A percentile compares a stretch with the other conserved stretches of the same genome.
phyloP scores from a whole-genome alignment of 257 asterid genomes.

The Avicennia marina region DNA sequence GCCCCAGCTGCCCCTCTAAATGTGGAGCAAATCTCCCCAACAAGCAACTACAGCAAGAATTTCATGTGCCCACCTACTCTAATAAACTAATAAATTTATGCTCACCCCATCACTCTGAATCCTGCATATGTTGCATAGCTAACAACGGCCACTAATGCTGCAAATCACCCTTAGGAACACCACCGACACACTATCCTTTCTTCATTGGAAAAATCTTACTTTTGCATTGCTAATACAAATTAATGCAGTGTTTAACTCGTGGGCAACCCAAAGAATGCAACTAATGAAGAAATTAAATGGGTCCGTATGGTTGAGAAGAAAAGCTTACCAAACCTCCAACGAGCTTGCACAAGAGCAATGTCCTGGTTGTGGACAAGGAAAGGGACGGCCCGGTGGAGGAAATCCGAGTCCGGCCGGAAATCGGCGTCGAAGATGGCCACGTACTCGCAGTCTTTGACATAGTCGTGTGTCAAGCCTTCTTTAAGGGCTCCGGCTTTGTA shows the following conservation, averaged over 20 bases:
- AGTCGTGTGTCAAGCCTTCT: conserved; percentile 45
- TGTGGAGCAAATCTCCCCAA: conserved; percentile 16
- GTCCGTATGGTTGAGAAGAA: not conserved
- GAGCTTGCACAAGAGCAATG: conserved; percentile 53
- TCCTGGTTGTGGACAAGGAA: conserved; percentile 40
- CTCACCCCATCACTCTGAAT: not conserved
- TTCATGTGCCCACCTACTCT: not conserved
- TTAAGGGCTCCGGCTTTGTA: conserved; percentile 62
- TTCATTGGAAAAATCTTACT: no score
- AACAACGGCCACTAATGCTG: no score
- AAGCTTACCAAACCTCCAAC: conserved; percentile 53
- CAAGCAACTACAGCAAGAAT: not conserved
- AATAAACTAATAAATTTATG: not conserved
- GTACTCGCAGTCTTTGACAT: conserved; percentile 49
- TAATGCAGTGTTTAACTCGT: no score
- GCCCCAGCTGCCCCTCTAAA: conserved; percentile 18
- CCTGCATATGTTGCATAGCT: not conserved
- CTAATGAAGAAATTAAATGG: no score
- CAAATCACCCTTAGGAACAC: not conserved
- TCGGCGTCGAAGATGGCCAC: conserved; percentile 59
- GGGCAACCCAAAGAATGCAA: no score
- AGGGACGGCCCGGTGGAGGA: conserved; percentile 44
- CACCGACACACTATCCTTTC: no score
- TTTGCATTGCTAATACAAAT: no score
- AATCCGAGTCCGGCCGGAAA: conserved; percentile 54